These are phyloP conservation scores for Pyrenophora seminiperda DNA, from an alignment of 2,329 filamentous ascomycete species.

Conservation along the genomic window DNA sequence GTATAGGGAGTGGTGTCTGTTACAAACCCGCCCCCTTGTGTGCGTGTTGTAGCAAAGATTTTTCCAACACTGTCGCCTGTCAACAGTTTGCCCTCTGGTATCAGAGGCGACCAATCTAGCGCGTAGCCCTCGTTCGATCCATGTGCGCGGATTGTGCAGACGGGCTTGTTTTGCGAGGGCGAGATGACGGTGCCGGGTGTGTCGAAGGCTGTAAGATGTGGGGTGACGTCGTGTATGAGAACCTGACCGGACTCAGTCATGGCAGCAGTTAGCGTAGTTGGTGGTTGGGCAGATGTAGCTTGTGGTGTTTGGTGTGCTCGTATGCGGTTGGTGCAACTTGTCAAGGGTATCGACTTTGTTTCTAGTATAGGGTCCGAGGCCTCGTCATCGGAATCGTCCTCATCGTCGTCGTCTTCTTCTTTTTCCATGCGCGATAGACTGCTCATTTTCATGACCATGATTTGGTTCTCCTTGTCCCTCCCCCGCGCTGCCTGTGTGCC, in stretches of 20 bases:
- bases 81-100: slow-evolving; percentile 80
- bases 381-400: slow-evolving; percentile 71
- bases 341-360: slow-evolving; percentile 84
- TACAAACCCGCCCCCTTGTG: slow-evolving; percentile 85
- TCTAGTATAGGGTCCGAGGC: slow-evolving; percentile 87
- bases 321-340: slow-evolving; percentile 90
- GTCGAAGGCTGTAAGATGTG: slow-evolving; percentile 88
- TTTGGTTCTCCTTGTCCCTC: slow-evolving; percentile 81
- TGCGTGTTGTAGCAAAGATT: slow-evolving; percentile 86
- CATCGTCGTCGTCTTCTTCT: slow-evolving; percentile 70
- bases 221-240: slow-evolving; percentile 91
- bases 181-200: slow-evolving; percentile 81
- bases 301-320: slow-evolving; percentile 80
- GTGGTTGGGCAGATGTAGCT: slow-evolving; percentile 70
- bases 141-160: slow-evolving; percentile 87
- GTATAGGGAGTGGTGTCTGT: slow-evolving; percentile 83
- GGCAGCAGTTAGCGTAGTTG: slow-evolving; percentile 82
- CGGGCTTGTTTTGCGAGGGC: slow-evolving; percentile 82
- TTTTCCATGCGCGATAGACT: slow-evolving; percentile 88
- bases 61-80: slow-evolving; percentile 90
- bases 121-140: slow-evolving; percentile 88
- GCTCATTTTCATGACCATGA: slow-evolving; percentile 96
- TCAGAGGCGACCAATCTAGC: slow-evolving; percentile 90
- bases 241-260: slow-evolving; percentile 91
- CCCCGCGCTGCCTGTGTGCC: slow-evolving; percentile 87